These are phyloP conservation scores for Citrus unshiu DNA, from an alignment of 345 rosid species.

Conservation along the genomic window DNA sequence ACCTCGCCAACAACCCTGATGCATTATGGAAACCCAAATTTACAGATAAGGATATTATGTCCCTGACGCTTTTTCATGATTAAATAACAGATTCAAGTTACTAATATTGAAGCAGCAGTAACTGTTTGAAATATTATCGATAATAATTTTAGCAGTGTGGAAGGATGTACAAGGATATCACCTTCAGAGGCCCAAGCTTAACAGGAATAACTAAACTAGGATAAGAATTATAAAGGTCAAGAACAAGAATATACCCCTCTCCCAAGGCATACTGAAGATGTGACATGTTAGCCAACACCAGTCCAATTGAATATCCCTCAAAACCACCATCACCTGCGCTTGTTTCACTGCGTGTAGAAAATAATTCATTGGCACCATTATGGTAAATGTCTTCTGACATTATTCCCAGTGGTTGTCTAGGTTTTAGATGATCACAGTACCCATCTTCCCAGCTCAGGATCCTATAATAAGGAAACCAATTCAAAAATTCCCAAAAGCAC, in stretches of 20 bases:
- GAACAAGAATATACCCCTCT: conserved; percentile 44
- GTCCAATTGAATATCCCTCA: conserved; percentile 30
- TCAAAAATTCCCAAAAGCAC: background rate
- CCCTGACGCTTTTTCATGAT: background rate
- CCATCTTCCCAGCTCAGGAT: conserved; percentile 64
- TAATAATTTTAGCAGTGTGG: background rate
- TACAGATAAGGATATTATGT: no score
- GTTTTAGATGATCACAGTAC: conserved; percentile 31
- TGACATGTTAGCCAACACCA: conserved; percentile 35
- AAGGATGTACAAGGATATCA: background rate
- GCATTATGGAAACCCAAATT: background rate
- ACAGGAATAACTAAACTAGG: background rate
- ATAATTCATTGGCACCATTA: conserved; percentile 16
- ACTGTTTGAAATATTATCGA: background rate
- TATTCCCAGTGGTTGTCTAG: conserved; percentile 21
- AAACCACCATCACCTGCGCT: conserved; percentile 13
- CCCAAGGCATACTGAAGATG: conserved; percentile 40
- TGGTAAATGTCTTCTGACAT: conserved; percentile 10
- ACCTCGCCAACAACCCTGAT: conserved; percentile 53
- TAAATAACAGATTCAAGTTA: background rate
- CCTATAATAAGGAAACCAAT: conserved; percentile 21
- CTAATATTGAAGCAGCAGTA: background rate
- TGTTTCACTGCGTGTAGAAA: conserved; percentile 17
- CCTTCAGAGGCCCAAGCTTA: background rate
- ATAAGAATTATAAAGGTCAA: background rate